Conservation (phyloP, 768 basidiomycete species). For the Sutorius australiensis region DNA sequence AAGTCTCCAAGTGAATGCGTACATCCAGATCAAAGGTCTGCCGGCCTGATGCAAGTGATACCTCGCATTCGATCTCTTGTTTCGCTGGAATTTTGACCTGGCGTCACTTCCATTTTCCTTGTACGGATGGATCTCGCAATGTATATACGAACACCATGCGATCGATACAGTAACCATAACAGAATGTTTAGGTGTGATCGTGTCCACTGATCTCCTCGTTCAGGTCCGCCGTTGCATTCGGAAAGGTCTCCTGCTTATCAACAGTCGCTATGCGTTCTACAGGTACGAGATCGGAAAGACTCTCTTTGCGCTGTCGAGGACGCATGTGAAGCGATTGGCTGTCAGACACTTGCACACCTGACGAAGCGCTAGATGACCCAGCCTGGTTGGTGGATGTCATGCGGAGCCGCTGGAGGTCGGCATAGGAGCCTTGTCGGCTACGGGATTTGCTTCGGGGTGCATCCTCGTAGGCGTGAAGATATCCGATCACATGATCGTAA, state of each 20-base stretch:
- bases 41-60: constrained; percentile 25
- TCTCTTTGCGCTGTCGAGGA: constrained; percentile 55
- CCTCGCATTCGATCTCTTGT: background rate
- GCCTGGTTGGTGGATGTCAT: constrained; percentile 25
- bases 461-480: constrained; percentile 53
- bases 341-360: constrained; percentile 24
- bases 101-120: constrained; percentile 15
- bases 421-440: constrained; percentile 71
- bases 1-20: constrained; percentile 37
- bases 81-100: constrained; percentile 16
- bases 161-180: constrained; percentile 15
- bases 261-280: constrained; percentile 62
- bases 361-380: constrained; percentile 9
- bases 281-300: constrained; percentile 60
- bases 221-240: constrained; percentile 59
- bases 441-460: constrained; percentile 41
- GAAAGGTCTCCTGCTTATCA: constrained; percentile 55
- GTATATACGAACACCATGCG: constrained; percentile 28
- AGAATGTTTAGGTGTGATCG: constrained; percentile 17
- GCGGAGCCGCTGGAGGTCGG: constrained; percentile 73
- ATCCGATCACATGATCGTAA: constrained; percentile 82
- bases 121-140: constrained; percentile 21
- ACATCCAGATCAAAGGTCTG: constrained; percentile 39
- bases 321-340: constrained; percentile 45
- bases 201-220: constrained; percentile 58